A percentile compares a stretch with the other conserved stretches of the same genome.
These are phyloP conservation scores for Aspergillus proliferans DNA, from an alignment of 2,329 filamentous ascomycete species.

Conservation along the genomic window DNA sequence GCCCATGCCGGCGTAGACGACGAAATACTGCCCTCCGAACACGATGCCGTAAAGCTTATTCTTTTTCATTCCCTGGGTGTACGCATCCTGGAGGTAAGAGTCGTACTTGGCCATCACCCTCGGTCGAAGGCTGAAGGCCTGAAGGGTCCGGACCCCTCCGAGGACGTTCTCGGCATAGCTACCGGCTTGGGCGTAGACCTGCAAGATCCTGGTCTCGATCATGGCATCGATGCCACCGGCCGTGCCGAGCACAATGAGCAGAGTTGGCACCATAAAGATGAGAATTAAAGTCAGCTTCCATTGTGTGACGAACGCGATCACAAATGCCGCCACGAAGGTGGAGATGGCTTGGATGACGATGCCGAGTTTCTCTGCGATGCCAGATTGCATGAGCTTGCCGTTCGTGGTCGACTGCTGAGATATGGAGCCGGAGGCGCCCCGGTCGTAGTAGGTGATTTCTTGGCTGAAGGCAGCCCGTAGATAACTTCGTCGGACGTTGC, in stretches of 20 bases:
- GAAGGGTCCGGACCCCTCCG: slow-evolving; percentile 12
- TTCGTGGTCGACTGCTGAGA: slow-evolving; percentile 27
- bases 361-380: slow-evolving; percentile 18
- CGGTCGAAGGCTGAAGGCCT: slow-evolving; percentile 17
- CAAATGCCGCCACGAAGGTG: slow-evolving; percentile 17
- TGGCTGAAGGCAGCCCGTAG: slow-evolving; percentile 21
- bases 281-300: slow-evolving; percentile 20
- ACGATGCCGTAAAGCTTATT: slow-evolving; percentile 12
- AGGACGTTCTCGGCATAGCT: slow-evolving; percentile 16
- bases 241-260: slow-evolving; percentile 8
- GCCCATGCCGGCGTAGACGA: slow-evolving; percentile 40
- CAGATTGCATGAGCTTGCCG: slow-evolving; percentile 15
- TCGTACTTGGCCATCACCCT: slow-evolving; percentile 14
- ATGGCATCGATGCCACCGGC: slow-evolving; percentile 12
- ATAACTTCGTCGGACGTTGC: slow-evolving; percentile 12
- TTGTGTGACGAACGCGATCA: slow-evolving; percentile 16
- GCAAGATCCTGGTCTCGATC: slow-evolving; percentile 15
- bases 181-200: slow-evolving; percentile 13
- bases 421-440: slow-evolving; percentile 19
- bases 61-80: slow-evolving; percentile 12
- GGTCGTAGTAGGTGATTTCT: slow-evolving; percentile 26
- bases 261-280: slow-evolving; percentile 14
- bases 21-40: slow-evolving; percentile 11
- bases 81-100: slow-evolving; percentile 11
- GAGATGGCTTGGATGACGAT: slow-evolving; percentile 14